Evolutionary conservation across 2,329 filamentous ascomycete genomes (phyloP).

Genomic region (Chaetothyriales sp.): DNA sequence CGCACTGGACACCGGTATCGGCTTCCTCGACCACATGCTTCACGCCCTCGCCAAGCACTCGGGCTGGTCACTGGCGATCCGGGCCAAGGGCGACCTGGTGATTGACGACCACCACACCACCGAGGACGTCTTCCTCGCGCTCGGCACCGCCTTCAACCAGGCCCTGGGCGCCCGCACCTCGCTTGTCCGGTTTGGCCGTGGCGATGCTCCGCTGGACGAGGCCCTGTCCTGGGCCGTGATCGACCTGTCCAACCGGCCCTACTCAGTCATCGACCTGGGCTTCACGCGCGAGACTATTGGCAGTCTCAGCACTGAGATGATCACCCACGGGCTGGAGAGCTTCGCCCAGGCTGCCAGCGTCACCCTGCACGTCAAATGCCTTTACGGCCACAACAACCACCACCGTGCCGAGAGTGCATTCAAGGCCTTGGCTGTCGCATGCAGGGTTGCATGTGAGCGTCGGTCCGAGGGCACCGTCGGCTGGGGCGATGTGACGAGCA

Average conservation of each 20-base stretch:
- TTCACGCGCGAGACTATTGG: slow-evolving; percentile 86
- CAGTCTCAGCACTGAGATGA: slow-evolving; percentile 87
- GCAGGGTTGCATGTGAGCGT: slow-evolving; percentile 58
- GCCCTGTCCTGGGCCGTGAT: slow-evolving; percentile 85
- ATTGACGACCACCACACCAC: slow-evolving; percentile 98
- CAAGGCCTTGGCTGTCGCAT: slow-evolving; percentile 83
- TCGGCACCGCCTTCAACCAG: slow-evolving; percentile 68
- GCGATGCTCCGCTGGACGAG: slow-evolving; percentile 89
- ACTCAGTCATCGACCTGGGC: slow-evolving; percentile 65
- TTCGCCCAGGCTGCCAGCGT: slow-evolving; percentile 82
- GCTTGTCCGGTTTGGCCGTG: slow-evolving; percentile 77
- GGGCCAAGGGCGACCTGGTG: slow-evolving; percentile 77
- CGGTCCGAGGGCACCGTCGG: slow-evolving; percentile 62
- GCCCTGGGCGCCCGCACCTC: slow-evolving; percentile 66
- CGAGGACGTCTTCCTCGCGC: slow-evolving; percentile 84
- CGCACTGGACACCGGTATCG: slow-evolving; percentile 79
- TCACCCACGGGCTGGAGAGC: slow-evolving; percentile 86
- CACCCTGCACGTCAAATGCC: slow-evolving; percentile 88
- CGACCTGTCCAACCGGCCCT: slow-evolving; percentile 86
- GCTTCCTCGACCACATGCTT: slow-evolving; percentile 97
- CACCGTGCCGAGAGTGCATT: slow-evolving; percentile 93
- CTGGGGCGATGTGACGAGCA: slow-evolving; percentile 83
- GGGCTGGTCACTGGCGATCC: slow-evolving; percentile 76
- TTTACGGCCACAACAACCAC: slow-evolving; percentile 86
- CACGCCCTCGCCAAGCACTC: slow-evolving; percentile 92